Conservation (phyloP, 1,139 yeast genomes). For the Casaregolazyma lundiana region DNA sequence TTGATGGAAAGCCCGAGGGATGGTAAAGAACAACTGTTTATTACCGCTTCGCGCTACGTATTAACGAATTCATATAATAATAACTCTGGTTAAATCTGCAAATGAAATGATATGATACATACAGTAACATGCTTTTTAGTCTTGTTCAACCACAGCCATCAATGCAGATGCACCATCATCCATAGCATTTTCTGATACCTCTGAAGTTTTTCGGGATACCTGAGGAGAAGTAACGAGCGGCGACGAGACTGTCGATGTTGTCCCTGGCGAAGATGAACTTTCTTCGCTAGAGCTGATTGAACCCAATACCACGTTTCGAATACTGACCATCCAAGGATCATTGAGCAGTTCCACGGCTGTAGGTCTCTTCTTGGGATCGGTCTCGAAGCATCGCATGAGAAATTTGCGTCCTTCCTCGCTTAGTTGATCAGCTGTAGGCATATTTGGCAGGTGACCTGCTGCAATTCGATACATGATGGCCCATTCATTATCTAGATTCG, state of each 20-base stretch:
- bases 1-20: slow-evolving; percentile 26
- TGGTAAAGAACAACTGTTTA: slow-evolving; percentile 1
- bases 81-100: neutral
- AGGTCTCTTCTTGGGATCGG: slow-evolving; percentile 75
- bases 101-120: neutral
- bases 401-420: slow-evolving; percentile 69
- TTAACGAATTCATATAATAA: neutral
- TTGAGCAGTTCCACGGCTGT: slow-evolving; percentile 78
- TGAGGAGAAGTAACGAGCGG: slow-evolving; percentile 4
- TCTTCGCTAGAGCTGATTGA: slow-evolving; percentile 10
- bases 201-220: neutral
- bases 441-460: slow-evolving; percentile 85
- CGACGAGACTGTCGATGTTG: slow-evolving; percentile 3
- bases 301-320: slow-evolving; percentile 21
- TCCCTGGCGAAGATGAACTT: neutral
- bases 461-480: slow-evolving; percentile 98
- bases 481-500: slow-evolving; percentile 93
- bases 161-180: neutral
- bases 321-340: slow-evolving; percentile 70
- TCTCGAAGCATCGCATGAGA: slow-evolving; percentile 70
- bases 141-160: neutral
- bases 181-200: neutral
- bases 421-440: slow-evolving; percentile 76
- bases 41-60: neutral
- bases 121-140: neutral